A percentile compares a stretch with the other conserved stretches of the same genome.
Conservation (phyloP, 345 rosid species). For the Adansonia digitata region DNA sequence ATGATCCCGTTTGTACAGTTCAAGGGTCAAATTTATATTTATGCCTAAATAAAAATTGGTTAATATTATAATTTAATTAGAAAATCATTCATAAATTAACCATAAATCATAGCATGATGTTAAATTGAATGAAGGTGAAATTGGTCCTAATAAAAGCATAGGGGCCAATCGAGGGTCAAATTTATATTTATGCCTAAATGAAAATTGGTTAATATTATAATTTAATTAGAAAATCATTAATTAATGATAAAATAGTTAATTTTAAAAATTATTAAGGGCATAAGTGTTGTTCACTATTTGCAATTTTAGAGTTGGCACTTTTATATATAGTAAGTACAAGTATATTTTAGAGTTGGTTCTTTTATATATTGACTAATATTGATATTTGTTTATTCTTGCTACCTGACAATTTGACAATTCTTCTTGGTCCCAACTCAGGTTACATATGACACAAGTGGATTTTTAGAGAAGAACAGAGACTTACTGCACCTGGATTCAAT, state of each 20-base stretch:
- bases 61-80: not conserved
- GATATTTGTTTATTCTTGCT: slow-evolving; percentile 11
- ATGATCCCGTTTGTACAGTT: too few relatives aligned
- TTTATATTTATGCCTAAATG: not conserved
- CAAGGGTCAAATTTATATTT: not conserved
- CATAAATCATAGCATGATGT: too few relatives aligned
- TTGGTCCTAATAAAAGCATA: too few relatives aligned
- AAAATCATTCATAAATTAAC: not conserved
- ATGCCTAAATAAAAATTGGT: not conserved
- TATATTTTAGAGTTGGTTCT: not conserved
- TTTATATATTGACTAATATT: not conserved
- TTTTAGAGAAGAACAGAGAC: slow-evolving; percentile 97
- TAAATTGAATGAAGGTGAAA: too few relatives aligned
- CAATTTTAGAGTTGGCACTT: not conserved
- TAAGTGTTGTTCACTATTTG: not conserved
- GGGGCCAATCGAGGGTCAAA: not conserved
- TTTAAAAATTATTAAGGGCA: not conserved
- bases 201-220: too few relatives aligned
- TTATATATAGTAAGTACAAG: not conserved
- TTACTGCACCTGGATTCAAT: slow-evolving; percentile 87
- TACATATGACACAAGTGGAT: slow-evolving; percentile 85
- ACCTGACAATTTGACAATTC: slow-evolving; percentile 24
- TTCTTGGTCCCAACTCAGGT: slow-evolving; percentile 50
- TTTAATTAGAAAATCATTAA: not conserved
- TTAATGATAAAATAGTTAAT: not conserved